phyloP scores from a whole-genome alignment of 2,329 filamentous ascomycete species.

The Remersonia thermophila region DNA sequence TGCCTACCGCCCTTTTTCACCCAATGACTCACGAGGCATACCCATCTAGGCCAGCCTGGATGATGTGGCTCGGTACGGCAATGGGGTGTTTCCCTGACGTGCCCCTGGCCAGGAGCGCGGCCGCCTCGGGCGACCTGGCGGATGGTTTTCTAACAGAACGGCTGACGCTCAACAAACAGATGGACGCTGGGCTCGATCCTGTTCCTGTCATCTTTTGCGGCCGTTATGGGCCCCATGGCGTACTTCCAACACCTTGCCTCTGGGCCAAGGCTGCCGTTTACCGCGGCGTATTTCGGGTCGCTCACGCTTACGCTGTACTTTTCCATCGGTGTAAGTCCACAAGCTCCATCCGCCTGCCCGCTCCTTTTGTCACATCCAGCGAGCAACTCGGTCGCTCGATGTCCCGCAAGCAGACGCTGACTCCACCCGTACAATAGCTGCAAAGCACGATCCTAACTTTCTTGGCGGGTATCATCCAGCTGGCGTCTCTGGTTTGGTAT shows the following conservation, averaged over 20 bases:
- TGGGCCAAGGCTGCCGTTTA: constrained; percentile 76
- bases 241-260: constrained; percentile 81
- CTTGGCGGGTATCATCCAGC: constrained; percentile 69
- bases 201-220: constrained; percentile 85
- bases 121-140: no score
- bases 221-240: constrained; percentile 79
- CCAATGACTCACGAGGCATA: no score
- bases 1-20: constrained; percentile 23
- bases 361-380: no score
- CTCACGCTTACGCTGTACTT: constrained; percentile 86
- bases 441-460: constrained; percentile 76
- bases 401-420: not conserved
- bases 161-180: no score
- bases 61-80: no score
- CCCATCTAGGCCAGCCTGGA: no score
- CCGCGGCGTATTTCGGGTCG: constrained; percentile 86
- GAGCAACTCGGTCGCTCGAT: not conserved
- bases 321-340: constrained; percentile 68
- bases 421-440: constrained; percentile 44
- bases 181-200: constrained; percentile 89
- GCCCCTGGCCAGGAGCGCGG: no score
- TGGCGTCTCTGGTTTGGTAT: constrained; percentile 81
- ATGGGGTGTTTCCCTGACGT: no score
- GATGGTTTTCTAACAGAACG: no score
- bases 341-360: no score